Conservation (phyloP, 2,329 filamentous ascomycete species). For the Hypoxylon sp. region DNA sequence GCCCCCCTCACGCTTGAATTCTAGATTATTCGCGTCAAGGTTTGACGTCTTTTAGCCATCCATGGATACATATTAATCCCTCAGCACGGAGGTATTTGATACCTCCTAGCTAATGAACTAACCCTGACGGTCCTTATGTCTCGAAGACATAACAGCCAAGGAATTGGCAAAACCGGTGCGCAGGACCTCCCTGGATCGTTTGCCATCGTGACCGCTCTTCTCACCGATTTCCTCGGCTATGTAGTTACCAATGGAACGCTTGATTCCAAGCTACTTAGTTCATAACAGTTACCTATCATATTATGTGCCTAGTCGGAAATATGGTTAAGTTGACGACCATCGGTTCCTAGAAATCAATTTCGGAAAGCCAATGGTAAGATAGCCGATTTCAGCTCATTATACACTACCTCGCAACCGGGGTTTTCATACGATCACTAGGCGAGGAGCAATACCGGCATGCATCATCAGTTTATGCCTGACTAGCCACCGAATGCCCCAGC, state of each 20-base stretch:
- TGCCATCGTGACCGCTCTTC: conserved; percentile 7
- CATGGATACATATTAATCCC: conserved; percentile 5
- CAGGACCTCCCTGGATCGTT: not conserved
- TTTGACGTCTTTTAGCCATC: conserved; percentile 12
- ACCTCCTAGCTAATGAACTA: conserved; percentile 6
- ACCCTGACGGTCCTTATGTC: conserved; percentile 8
- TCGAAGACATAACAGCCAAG: not conserved
- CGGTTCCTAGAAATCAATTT: conserved; percentile 10
- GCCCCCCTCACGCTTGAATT: not conserved
- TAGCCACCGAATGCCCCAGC: conserved; percentile 27
- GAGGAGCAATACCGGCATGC: conserved; percentile 21
- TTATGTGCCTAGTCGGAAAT: conserved; percentile 30
- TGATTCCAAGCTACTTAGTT: conserved; percentile 6
- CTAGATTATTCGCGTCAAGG: conserved; percentile 24
- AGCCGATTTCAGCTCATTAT: conserved; percentile 20
- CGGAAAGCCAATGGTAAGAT: conserved; percentile 14
- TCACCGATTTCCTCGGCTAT: conserved; percentile 21
- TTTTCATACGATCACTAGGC: conserved; percentile 17
- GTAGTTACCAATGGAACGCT: conserved; percentile 19
- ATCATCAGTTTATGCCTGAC: conserved; percentile 41
- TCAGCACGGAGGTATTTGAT: conserved; percentile 7
- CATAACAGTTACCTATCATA: conserved; percentile 10
- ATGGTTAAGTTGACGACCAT: conserved; percentile 18
- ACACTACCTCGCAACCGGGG: conserved; percentile 16
- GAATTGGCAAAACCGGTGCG: not conserved